These are phyloP conservation scores for Thelonectria rubi DNA, from an alignment of 2,329 filamentous ascomycete species.

Conservation along the genomic window DNA sequence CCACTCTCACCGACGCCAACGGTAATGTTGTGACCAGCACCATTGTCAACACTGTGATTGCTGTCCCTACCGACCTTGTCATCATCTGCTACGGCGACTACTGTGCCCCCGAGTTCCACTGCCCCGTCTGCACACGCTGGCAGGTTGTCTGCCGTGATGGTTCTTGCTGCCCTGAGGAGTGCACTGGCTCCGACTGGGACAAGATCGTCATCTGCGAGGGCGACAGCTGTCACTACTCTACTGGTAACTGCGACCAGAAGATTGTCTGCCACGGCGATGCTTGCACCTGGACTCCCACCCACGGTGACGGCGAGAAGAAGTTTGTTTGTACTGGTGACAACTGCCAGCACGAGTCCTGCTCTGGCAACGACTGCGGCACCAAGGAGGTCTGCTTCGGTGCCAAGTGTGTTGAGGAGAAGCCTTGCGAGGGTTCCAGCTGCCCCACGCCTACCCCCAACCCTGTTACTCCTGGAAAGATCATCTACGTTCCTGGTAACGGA, in stretches of 20 bases:
- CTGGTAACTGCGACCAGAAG: conserved; percentile 40
- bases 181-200: conserved; percentile 39
- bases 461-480: conserved; percentile 4
- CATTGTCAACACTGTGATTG: conserved; percentile 36
- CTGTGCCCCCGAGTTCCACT: conserved; percentile 43
- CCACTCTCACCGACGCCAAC: conserved; percentile 39
- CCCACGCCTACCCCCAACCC: conserved; percentile 22
- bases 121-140: conserved; percentile 40
- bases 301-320: conserved; percentile 43
- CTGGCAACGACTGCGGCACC: conserved; percentile 42
- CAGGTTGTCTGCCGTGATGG: conserved; percentile 49
- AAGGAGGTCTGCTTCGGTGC: conserved; percentile 48
- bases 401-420: conserved; percentile 43
- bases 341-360: conserved; percentile 44
- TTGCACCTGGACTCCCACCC: conserved; percentile 40
- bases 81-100: conserved; percentile 45
- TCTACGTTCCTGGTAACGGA: conserved; percentile 11
- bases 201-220: conserved; percentile 47
- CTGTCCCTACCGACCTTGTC: conserved; percentile 33
- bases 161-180: conserved; percentile 44
- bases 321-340: conserved; percentile 46
- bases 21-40: conserved; percentile 29
- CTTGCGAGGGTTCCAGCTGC: conserved; percentile 42
- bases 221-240: conserved; percentile 43
- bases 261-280: conserved; percentile 42